Evolutionary conservation across 2,329 filamentous ascomycete species (phyloP), one percentile per base, ranked within the genome.

Genomic region (Penicillium sp.): DNA sequence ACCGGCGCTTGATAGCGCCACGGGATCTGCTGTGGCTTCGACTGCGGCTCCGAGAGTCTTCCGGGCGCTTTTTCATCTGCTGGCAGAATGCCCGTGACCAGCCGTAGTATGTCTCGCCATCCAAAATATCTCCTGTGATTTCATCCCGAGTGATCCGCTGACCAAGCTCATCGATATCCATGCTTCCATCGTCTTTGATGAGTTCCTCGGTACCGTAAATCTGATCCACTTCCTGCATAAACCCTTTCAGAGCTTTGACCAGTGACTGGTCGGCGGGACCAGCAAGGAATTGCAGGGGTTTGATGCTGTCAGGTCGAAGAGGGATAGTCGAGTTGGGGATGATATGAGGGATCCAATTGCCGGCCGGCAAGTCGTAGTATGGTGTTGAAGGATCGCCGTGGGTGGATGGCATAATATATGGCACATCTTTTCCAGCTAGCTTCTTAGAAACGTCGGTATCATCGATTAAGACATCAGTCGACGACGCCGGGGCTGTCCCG

Each of bases 41-140:
- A 80, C 52, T 82, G 79, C 66, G 80, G 63, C 62, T 84, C 75
- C 61, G 78, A 71, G 55, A 57, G 46, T 70, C 62, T n/a, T 65
- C 69, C 26, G 66, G 62, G 52, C 75, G 69, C 62, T 73, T 77
- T 76, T 89, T 92, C 89, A 95, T 95, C 71, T 89, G 90, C 66
- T 91, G 83, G 73, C 91, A 96, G 68, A 96, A 95, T 0, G 81
- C 81, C 42, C 85, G 84, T 5, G 92, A 94, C 93, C 93, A 96
- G 62, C 92, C 93, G 72, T 96, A 96, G 74, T 96, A 96, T 0
- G 90, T 91, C 64, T 91, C 88, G 1, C 88, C 88, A 6, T 83
- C 82, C 6, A 88, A 73, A 1, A 88, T 78, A 2, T 89, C 85
- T 0, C 88, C 88, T 0, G 85, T 89, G n/a, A 85, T 78, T 66